phyloP scores from a whole-genome alignment of 345 rosid genomes.

The Turnera subulata region DNA sequence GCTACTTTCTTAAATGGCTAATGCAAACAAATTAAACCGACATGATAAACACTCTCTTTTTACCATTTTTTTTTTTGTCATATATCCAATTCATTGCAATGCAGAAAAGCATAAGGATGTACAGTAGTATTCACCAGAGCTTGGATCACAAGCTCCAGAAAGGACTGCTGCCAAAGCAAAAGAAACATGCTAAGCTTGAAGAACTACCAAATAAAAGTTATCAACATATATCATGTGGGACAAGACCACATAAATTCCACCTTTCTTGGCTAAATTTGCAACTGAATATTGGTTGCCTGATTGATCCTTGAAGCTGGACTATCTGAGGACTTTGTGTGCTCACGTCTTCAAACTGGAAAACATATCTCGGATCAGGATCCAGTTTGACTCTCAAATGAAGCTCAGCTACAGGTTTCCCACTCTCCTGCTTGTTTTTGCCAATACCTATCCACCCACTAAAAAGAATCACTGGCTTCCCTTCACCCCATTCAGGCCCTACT shows the following conservation, averaged over 20 bases:
- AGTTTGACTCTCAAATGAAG: slow-evolving; percentile 86
- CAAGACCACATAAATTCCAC: slow-evolving; percentile 32
- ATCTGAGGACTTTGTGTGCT: slow-evolving; percentile 86
- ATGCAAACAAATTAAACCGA: too few relatives aligned
- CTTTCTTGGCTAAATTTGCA: slow-evolving; percentile 93
- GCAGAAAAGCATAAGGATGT: background rate
- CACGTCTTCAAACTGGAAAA: slow-evolving; percentile 89
- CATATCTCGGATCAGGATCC: slow-evolving; percentile 92
- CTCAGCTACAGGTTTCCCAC: slow-evolving; percentile 57
- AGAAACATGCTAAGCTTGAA: background rate
- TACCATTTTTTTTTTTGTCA: too few relatives aligned
- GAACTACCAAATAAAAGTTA: background rate
- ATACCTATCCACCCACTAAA: slow-evolving; percentile 88
- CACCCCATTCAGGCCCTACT: slow-evolving; percentile 90
- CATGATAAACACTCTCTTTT: too few relatives aligned
- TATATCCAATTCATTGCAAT: too few relatives aligned
- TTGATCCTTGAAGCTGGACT: slow-evolving; percentile 87
- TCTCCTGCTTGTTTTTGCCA: slow-evolving; percentile 71
- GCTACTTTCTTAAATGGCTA: too few relatives aligned
- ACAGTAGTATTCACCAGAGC: background rate
- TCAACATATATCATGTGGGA: background rate
- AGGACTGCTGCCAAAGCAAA: background rate
- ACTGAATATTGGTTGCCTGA: slow-evolving; percentile 91
- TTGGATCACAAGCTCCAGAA: background rate
- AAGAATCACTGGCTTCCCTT: slow-evolving; percentile 65